phyloP scores from a whole-genome alignment of 2,329 filamentous ascomycete species.

The Cladosporium oxysporum region DNA sequence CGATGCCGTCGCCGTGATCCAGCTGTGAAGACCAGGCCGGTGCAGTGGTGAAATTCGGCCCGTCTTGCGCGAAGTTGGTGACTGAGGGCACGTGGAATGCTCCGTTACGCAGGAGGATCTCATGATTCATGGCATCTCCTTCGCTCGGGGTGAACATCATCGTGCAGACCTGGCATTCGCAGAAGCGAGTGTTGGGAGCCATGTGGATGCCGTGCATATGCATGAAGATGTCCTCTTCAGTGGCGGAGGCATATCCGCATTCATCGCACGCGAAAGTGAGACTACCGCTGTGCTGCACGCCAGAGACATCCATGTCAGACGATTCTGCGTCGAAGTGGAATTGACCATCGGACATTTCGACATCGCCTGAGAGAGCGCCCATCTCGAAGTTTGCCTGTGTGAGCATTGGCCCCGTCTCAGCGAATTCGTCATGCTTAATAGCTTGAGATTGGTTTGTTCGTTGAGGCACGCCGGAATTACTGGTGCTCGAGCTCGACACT shows the following conservation, averaged over 20 bases:
- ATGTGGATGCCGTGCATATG: constrained; percentile 19
- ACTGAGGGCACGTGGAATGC: background rate
- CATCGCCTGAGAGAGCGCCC: background rate
- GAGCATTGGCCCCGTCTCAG: background rate
- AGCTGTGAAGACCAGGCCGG: background rate
- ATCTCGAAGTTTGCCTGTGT: background rate
- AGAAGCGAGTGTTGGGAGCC: background rate
- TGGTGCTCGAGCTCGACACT: background rate
- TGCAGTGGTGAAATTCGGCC: background rate
- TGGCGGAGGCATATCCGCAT: background rate
- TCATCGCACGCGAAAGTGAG: background rate
- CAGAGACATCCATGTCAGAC: background rate
- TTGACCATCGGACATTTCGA: background rate
- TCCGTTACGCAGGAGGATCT: background rate
- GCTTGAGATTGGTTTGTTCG: background rate
- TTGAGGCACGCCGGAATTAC: background rate
- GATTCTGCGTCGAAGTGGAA: background rate
- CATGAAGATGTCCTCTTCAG: background rate
- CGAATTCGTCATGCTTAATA: background rate
- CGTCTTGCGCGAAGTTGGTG: background rate
- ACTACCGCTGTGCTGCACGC: background rate
- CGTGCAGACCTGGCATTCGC: constrained; percentile 10
- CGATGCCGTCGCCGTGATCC: background rate
- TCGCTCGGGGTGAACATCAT: background rate
- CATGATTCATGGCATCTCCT: background rate